phyloP scores from a whole-genome alignment of 306 rosid genomes.

The Glycyrrhiza uralensis region DNA sequence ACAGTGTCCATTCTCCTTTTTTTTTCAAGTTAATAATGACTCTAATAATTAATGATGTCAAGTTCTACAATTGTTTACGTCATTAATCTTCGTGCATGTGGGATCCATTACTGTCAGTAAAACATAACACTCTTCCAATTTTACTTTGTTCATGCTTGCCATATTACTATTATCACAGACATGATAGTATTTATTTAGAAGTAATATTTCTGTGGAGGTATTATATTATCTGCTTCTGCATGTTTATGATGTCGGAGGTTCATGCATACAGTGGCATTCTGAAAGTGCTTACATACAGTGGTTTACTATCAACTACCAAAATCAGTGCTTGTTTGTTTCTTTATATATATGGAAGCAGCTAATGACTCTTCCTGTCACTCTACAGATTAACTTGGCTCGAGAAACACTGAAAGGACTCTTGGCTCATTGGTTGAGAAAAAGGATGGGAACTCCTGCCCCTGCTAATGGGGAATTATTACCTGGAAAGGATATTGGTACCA shows the following conservation, averaged over 20 bases:
- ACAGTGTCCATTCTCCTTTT: not conserved
- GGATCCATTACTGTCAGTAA: slow-evolving; percentile 1
- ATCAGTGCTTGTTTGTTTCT: slow-evolving; percentile 19
- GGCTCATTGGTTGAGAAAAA: slow-evolving; percentile 81
- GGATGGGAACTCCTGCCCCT: slow-evolving; percentile 62
- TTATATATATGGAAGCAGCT: slow-evolving; percentile 2
- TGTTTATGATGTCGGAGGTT: not conserved
- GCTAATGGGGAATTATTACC: slow-evolving; percentile 80
- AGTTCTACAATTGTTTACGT: slow-evolving; percentile 4
- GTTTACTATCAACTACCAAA: slow-evolving; percentile 12
- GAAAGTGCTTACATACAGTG: not conserved
- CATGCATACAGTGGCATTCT: not conserved
- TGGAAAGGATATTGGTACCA: slow-evolving; percentile 68
- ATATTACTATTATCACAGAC: not conserved
- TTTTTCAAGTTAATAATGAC: not conserved
- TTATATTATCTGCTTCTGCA: not conserved
- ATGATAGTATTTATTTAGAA: not conserved
- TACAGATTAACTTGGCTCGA: slow-evolving; percentile 88
- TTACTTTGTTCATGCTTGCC: not conserved
- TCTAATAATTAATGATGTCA: not conserved
- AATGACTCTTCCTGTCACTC: slow-evolving; percentile 8
- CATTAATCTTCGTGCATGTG: slow-evolving; percentile 5
- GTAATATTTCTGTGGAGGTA: not conserved
- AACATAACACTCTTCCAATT: slow-evolving; percentile 1
- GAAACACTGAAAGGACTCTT: slow-evolving; percentile 98